phyloP scores from a whole-genome alignment of 495 filamentous ascomycete species.

The Penicillium paxilli region DNA sequence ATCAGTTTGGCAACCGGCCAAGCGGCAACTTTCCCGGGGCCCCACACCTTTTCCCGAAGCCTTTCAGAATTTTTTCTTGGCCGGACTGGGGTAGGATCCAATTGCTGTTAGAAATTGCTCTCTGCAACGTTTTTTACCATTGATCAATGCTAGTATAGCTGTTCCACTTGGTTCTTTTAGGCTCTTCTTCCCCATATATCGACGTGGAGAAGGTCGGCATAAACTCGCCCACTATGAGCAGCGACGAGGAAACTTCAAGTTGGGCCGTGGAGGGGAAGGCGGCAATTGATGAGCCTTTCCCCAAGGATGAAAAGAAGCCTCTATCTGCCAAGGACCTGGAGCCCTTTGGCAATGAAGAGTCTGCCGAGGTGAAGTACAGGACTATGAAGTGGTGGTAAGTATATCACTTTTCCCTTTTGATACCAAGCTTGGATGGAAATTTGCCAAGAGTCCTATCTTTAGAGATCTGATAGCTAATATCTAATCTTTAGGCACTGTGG shows the following conservation, averaged over 20 bases:
- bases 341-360: conserved; percentile 45
- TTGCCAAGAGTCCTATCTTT: neutral
- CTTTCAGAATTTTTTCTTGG: conserved; percentile 24
- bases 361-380: conserved; percentile 41
- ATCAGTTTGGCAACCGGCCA: neutral
- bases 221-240: conserved; percentile 14
- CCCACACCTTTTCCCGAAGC: conserved; percentile 14
- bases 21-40: conserved; percentile 5
- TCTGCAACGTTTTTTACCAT: conserved; percentile 2
- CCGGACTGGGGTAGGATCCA: conserved; percentile 13
- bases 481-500: conserved; percentile 28
- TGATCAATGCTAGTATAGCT: conserved; percentile 13
- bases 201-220: neutral
- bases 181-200: neutral
- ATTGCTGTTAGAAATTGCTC: conserved; percentile 2
- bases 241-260: conserved; percentile 21
- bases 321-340: conserved; percentile 25
- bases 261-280: conserved; percentile 11
- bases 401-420: neutral
- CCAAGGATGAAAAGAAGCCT: conserved; percentile 18
- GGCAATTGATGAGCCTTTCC: conserved; percentile 8
- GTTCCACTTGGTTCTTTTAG: conserved; percentile 5
- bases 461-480: neutral
- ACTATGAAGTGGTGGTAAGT: conserved; percentile 49
- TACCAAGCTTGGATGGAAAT: too few relatives aligned